phyloP scores from a whole-genome alignment of 352 stramenopile species.

The Peronospora belbahrii region DNA sequence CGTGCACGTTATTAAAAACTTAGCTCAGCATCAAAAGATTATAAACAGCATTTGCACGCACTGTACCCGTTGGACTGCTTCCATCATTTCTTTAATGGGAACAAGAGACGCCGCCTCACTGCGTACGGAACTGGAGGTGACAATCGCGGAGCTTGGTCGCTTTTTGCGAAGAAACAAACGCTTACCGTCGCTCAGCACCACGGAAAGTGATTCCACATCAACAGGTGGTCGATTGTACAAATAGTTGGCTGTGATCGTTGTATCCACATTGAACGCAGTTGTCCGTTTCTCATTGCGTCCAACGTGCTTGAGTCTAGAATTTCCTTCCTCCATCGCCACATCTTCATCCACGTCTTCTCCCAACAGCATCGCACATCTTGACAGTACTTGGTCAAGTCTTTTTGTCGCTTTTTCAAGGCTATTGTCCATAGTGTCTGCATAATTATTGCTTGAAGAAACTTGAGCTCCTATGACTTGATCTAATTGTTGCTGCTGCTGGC shows the following conservation, averaged over 20 bases:
- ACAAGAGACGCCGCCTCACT: slow-evolving; percentile 31
- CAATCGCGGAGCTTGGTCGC: slow-evolving; percentile 4
- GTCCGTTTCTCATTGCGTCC: slow-evolving; percentile 22
- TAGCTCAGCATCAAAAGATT: not conserved
- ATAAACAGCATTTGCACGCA: not conserved
- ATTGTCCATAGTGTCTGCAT: slow-evolving; percentile 12
- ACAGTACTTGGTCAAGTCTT: slow-evolving; percentile 45
- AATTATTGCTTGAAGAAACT: slow-evolving; percentile 1
- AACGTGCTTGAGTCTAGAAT: slow-evolving; percentile 17
- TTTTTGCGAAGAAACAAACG: slow-evolving; percentile 67
- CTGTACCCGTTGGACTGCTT: slow-evolving; percentile 41
- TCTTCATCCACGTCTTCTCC: slow-evolving; percentile 55
- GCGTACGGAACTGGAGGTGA: slow-evolving; percentile 4
- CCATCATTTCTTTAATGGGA: slow-evolving; percentile 49
- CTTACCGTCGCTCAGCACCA: slow-evolving; percentile 45
- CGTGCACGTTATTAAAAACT: not conserved
- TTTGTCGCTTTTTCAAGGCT: slow-evolving; percentile 34
- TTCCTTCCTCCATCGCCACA: slow-evolving; percentile 25
- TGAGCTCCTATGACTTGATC: not conserved
- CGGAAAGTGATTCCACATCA: slow-evolving; percentile 50
- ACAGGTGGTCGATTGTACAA: slow-evolving; percentile 53
- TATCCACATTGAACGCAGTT: slow-evolving; percentile 23
- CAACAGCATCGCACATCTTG: slow-evolving; percentile 52
- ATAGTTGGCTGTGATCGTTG: slow-evolving; percentile 28
- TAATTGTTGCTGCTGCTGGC: slow-evolving; percentile 3